These are phyloP conservation scores for Cinchona pubescens DNA, from an alignment of 257 asterid species.

Conservation along the genomic window DNA sequence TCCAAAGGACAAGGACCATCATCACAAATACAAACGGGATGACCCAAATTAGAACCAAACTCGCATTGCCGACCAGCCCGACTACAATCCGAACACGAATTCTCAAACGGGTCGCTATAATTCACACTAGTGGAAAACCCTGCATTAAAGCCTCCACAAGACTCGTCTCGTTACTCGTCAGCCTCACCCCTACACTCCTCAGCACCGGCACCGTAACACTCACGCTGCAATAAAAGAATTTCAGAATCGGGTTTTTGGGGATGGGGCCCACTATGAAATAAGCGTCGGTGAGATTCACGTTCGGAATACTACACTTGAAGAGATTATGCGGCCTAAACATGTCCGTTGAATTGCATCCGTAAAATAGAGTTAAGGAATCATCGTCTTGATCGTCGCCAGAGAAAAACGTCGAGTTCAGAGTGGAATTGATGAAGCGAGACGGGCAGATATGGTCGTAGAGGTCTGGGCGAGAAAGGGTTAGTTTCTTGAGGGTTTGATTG, in stretches of 20 bases:
- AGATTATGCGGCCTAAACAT: constrained; percentile 31
- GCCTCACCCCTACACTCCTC: constrained; percentile 29
- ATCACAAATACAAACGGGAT: constrained; percentile 53
- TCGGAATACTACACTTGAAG: constrained; percentile 32
- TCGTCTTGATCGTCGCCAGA: constrained; percentile 29
- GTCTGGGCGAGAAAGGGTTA: constrained; percentile 49
- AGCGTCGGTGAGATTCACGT: constrained; percentile 30
- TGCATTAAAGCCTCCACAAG: constrained; percentile 48
- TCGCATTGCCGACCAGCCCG: constrained; percentile 58
- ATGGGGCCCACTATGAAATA: constrained; percentile 45
- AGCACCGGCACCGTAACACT: constrained; percentile 39
- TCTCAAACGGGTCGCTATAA: constrained; percentile 46
- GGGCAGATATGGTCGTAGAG: constrained; percentile 47
- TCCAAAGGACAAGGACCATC: constrained; percentile 37
- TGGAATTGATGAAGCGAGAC: constrained; percentile 37
- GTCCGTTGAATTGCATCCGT: constrained; percentile 47
- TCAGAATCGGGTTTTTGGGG: constrained; percentile 43
- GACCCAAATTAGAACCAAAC: constrained; percentile 33
- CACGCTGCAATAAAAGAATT: constrained; percentile 25
- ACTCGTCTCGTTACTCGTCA: constrained; percentile 21
- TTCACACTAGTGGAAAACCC: constrained; percentile 59
- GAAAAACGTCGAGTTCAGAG: constrained; percentile 33
- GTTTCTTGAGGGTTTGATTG: constrained; percentile 29
- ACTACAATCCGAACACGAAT: constrained; percentile 38
- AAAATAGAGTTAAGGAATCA: constrained; percentile 26